Conservation (phyloP, 2,329 filamentous ascomycete genomes). For the Ophiostoma populinum region DNA sequence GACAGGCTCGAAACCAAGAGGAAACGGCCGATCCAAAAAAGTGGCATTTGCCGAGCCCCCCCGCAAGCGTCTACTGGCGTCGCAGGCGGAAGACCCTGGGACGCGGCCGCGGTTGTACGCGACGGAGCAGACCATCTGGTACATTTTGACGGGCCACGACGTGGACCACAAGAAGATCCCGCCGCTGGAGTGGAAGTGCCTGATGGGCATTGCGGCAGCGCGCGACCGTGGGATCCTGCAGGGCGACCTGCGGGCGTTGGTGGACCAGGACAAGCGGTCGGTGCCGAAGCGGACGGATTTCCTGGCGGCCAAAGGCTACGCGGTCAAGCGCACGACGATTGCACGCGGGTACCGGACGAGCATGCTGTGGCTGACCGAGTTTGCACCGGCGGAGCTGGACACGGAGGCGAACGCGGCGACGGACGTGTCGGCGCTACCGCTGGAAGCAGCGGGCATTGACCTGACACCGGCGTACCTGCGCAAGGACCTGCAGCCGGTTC, state of each 20-base stretch:
- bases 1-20: background rate
- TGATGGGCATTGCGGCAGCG: constrained; percentile 38
- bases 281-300: constrained; percentile 43
- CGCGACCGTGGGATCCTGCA: constrained; percentile 40
- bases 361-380: constrained; percentile 41
- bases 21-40: background rate
- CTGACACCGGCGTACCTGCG: constrained; percentile 17
- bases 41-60: background rate
- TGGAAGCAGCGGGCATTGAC: constrained; percentile 13
- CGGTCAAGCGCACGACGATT: constrained; percentile 41
- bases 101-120: constrained; percentile 25
- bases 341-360: constrained; percentile 43
- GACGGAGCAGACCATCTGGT: constrained; percentile 40
- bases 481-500: constrained; percentile 32
- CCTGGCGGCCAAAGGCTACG: constrained; percentile 42
- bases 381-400: constrained; percentile 28
- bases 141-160: constrained; percentile 39
- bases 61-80: no score
- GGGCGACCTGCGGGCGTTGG: constrained; percentile 38
- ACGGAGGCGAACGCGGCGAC: constrained; percentile 14
- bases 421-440: background rate
- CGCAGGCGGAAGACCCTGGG: constrained; percentile 7
- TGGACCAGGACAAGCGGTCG: constrained; percentile 45
- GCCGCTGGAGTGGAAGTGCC: constrained; percentile 39
- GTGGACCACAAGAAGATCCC: constrained; percentile 41